These are phyloP conservation scores for Thalassiosira sp. DNA, from an alignment of 352 stramenopile species.

Conservation along the genomic window DNA sequence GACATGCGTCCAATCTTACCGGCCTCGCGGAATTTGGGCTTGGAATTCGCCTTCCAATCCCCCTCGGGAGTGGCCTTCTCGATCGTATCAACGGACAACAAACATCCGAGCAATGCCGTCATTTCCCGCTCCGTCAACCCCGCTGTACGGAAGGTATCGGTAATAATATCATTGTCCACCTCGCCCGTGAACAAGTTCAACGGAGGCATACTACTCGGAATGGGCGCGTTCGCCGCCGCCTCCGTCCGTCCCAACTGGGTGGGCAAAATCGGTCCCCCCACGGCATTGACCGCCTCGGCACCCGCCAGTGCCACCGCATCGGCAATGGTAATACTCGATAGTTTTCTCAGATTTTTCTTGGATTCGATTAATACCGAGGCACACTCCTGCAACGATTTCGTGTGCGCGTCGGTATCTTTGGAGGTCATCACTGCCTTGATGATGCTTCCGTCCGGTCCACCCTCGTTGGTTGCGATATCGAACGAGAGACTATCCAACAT, in stretches of 20 bases:
- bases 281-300: conserved; percentile 70
- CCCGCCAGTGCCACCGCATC: conserved; percentile 78
- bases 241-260: conserved; percentile 78
- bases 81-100: conserved; percentile 71
- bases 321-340: conserved; percentile 77
- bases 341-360: conserved; percentile 75
- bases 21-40: conserved; percentile 71
- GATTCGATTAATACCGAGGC: conserved; percentile 63
- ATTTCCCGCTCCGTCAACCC: conserved; percentile 83
- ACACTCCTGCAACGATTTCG: conserved; percentile 59
- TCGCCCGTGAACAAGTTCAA: conserved; percentile 72
- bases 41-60: conserved; percentile 67
- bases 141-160: conserved; percentile 56
- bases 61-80: conserved; percentile 67
- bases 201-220: conserved; percentile 47
- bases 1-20: conserved; percentile 82
- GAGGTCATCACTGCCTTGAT: conserved; percentile 61
- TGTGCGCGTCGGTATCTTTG: conserved; percentile 58
- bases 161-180: conserved; percentile 40
- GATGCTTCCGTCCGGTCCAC: conserved; percentile 75
- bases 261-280: conserved; percentile 74
- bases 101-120: conserved; percentile 69
- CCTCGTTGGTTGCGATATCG: conserved; percentile 60
- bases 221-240: conserved; percentile 42
- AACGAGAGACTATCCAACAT: conserved; percentile 76